Conservation (phyloP, 768 basidiomycete genomes). For the Termitomyces sp. region DNA sequence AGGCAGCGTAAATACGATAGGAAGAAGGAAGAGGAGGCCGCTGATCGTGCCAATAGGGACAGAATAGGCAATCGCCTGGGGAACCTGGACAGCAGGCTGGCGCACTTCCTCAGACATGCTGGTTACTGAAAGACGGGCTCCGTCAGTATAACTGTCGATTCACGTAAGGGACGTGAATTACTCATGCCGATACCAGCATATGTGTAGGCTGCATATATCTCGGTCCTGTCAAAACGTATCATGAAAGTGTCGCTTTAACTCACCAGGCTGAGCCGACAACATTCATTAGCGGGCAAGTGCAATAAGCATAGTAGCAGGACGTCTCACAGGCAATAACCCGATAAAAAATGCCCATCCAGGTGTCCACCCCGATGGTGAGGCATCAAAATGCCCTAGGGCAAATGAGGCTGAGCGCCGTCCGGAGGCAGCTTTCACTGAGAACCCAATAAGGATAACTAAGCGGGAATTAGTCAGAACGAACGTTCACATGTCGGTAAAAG, state of each 20-base stretch:
- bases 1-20: conserved; percentile 61
- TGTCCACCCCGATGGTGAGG: conserved; percentile 61
- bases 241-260: background rate
- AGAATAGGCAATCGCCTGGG: conserved; percentile 47
- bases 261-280: conserved; percentile 24
- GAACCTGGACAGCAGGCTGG: conserved; percentile 48
- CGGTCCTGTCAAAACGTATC: background rate
- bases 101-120: conserved; percentile 68
- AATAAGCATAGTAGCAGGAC: background rate
- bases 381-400: conserved; percentile 53
- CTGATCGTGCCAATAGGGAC: conserved; percentile 45
- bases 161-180: conserved; percentile 15
- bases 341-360: conserved; percentile 68
- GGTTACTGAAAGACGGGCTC: conserved; percentile 32
- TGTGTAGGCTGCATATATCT: conserved; percentile 34
- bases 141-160: background rate
- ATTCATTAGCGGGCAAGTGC: background rate
- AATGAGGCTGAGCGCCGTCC: conserved; percentile 50
- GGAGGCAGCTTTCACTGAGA: conserved; percentile 52
- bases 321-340: conserved; percentile 48
- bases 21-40: conserved; percentile 55
- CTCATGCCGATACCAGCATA: conserved; percentile 61
- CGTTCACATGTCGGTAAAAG: too few species aligned
- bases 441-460: conserved; percentile 47
- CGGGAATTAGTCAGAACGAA: background rate